These are phyloP conservation scores for Rhizopogon salebrosus DNA, from an alignment of 768 basidiomycete species.

Conservation along the genomic window DNA sequence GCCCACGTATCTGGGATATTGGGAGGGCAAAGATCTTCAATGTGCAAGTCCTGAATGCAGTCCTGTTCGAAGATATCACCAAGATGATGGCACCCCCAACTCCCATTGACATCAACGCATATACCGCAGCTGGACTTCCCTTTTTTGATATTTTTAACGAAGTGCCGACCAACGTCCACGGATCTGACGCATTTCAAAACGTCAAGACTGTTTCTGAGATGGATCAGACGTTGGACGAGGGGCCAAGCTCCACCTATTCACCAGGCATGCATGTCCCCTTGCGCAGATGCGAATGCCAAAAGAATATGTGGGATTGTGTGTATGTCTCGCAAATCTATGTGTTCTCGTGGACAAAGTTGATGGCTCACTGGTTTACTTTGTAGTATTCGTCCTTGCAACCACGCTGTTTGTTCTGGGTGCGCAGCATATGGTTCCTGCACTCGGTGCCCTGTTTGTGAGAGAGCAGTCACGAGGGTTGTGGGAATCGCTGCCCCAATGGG, in stretches of 20 bases:
- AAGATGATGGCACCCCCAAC: not conserved
- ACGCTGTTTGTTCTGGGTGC: not conserved
- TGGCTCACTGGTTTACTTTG: not conserved
- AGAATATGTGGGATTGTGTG: not conserved
- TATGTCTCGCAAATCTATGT: not conserved
- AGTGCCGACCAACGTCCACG: not conserved
- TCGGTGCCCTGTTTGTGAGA: not conserved
- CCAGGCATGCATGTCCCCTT: not conserved
- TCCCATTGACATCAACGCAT: not conserved
- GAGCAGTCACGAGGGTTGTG: not conserved
- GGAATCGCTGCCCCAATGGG: not conserved
- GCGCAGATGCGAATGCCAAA: not conserved
- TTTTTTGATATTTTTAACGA: constrained; percentile 1
- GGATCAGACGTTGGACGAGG: too few relatives aligned
- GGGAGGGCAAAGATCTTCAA: not conserved
- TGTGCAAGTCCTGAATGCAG: not conserved
- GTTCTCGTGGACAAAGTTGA: not conserved
- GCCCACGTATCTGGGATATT: not conserved
- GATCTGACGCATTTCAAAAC: not conserved
- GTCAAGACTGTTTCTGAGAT: not conserved
- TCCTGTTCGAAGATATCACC: not conserved
- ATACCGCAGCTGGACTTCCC: not conserved
- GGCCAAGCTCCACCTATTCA: not conserved
- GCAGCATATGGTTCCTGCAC: not conserved
- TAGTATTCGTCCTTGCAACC: not conserved